These are phyloP conservation scores for Alternaria burnsii DNA, from an alignment of 2,329 filamentous ascomycete genomes.

Conservation along the genomic window DNA sequence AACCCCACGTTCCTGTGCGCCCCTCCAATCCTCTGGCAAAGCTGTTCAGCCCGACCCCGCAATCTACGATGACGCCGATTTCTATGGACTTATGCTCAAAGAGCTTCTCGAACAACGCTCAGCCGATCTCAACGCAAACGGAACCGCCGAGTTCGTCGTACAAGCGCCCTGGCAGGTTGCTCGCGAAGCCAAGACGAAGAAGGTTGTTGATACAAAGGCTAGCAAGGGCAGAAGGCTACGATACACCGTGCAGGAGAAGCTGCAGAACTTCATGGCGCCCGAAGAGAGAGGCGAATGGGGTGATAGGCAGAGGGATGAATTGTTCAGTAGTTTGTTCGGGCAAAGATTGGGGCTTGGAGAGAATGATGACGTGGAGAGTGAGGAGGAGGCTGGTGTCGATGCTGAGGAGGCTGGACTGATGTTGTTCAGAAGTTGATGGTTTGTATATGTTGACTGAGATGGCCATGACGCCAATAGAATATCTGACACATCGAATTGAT, in stretches of 20 bases:
- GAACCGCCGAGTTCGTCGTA: constrained; percentile 59
- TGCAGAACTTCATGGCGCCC: constrained; percentile 97
- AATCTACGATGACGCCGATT: constrained; percentile 93
- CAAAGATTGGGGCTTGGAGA: constrained; percentile 56
- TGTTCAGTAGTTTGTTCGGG: constrained; percentile 62
- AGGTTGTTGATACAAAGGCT: constrained; percentile 89
- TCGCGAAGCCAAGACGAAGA: constrained; percentile 83
- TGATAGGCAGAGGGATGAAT: constrained; percentile 75
- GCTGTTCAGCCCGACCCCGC: constrained; percentile 42
- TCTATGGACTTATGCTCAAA: constrained; percentile 92
- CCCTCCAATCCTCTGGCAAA: constrained; percentile 65
- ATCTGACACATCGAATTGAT: background rate
- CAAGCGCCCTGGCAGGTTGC: constrained; percentile 67
- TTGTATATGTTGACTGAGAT: background rate
- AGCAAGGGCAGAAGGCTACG: constrained; percentile 94
- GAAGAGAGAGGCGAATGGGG: constrained; percentile 86
- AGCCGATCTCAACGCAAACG: constrained; percentile 62
- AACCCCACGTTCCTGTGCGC: constrained; percentile 79
- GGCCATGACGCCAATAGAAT: background rate
- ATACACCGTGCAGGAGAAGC: constrained; percentile 94
- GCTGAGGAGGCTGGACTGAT: constrained; percentile 49
- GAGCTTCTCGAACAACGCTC: constrained; percentile 91
- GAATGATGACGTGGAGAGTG: constrained; percentile 49
- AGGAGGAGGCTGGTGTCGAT: constrained; percentile 48
- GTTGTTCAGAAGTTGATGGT: constrained; percentile 48